Conservation (phyloP, 2,329 filamentous ascomycete species). For the Penicillium brasilianum region DNA sequence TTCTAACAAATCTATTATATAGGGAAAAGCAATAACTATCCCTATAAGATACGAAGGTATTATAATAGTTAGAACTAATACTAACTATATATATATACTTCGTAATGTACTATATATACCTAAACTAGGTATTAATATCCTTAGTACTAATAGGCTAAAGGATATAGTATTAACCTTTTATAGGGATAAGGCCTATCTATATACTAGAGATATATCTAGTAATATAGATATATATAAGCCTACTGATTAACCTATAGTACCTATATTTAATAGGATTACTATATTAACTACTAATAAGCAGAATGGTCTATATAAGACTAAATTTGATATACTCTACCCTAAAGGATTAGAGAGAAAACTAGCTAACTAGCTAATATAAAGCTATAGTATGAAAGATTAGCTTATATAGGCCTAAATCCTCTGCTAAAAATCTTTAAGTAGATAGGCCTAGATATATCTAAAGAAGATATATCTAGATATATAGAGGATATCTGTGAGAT, state of each 20-base stretch:
- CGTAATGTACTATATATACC: background rate
- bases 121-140: background rate
- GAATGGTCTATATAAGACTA: constrained; percentile 9
- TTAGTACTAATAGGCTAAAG: background rate
- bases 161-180: background rate
- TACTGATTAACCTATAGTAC: too few relatives aligned
- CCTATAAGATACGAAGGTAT: background rate
- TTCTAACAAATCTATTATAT: background rate
- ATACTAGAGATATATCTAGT: background rate
- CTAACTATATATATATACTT: background rate
- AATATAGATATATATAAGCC: background rate
- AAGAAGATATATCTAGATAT: background rate
- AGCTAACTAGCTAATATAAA: background rate
- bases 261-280: too few relatives aligned
- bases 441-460: background rate
- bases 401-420: background rate
- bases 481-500: background rate
- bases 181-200: background rate
- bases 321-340: background rate
- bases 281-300: background rate
- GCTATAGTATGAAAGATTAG: background rate
- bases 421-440: background rate
- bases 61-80: background rate
- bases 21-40: background rate
- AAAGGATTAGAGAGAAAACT: background rate